These are phyloP conservation scores for Whalleya microplaca DNA, from an alignment of 2,329 filamentous ascomycete species.

Conservation along the genomic window DNA sequence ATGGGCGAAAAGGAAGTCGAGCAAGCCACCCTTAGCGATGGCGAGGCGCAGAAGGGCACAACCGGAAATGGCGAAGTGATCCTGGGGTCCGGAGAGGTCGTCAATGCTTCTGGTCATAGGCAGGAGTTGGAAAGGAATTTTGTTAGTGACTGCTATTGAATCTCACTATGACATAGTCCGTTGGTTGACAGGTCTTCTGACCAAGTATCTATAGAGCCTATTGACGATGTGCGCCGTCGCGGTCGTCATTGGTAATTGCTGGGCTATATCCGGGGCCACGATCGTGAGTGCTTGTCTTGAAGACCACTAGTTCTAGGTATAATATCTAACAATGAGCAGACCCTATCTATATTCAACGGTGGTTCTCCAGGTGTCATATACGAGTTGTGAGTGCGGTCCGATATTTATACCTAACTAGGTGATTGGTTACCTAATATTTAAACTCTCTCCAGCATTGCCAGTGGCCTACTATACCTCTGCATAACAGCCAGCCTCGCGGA, in stretches of 20 bases:
- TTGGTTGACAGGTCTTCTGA: background rate
- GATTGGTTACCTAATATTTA: too few relatives aligned
- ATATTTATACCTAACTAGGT: background rate
- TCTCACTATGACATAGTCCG: too few relatives aligned
- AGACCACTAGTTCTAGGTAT: too few relatives aligned
- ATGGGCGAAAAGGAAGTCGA: background rate
- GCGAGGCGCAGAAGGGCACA: background rate
- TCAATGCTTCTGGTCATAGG: slow-evolving; percentile 18
- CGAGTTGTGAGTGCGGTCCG: slow-evolving; percentile 1
- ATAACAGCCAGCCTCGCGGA: slow-evolving; percentile 64
- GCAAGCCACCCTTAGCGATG: too few relatives aligned
- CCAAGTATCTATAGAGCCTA: slow-evolving; percentile 3
- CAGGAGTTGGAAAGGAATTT: slow-evolving; percentile 24
- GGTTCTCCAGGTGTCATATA: slow-evolving; percentile 4
- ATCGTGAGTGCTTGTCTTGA: slow-evolving; percentile 5
- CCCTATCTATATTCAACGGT: slow-evolving; percentile 2
- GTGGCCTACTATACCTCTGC: slow-evolving; percentile 58
- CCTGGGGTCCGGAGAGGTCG: background rate
- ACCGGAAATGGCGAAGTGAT: background rate
- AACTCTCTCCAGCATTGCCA: slow-evolving; percentile 32
- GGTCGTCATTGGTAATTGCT: slow-evolving; percentile 19
- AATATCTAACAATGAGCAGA: background rate
- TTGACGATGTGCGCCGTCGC: slow-evolving; percentile 19
- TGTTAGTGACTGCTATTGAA: slow-evolving; percentile 1
- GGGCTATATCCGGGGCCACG: slow-evolving; percentile 19